A percentile compares a stretch with the other conserved stretches of the same genome.
Conservation (phyloP, 164 flowering plant species). For the Kalanchoe fedtschenkoi region DNA sequence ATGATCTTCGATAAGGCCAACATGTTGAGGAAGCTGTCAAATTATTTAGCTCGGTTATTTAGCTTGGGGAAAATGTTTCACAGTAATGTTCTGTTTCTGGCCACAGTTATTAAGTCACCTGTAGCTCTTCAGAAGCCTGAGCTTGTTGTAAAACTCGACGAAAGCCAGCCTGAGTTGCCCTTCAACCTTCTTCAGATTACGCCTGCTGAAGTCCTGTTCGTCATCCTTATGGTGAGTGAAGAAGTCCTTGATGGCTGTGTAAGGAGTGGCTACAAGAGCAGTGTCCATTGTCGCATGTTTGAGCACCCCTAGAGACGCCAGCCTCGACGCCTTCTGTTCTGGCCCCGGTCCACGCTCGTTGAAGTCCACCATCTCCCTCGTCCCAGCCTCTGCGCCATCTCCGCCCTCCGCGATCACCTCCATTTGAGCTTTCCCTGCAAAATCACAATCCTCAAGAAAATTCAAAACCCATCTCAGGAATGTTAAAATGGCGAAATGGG, state of each 20-base stretch:
- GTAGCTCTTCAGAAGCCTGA: conserved; percentile 29
- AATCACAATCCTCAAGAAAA: background rate
- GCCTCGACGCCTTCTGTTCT: background rate
- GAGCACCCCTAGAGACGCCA: background rate
- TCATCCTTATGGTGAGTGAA: conserved; percentile 9
- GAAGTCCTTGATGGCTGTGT: conserved; percentile 27
- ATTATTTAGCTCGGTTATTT: background rate
- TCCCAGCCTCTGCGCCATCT: conserved; percentile 7
- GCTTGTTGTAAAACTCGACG: conserved; percentile 23
- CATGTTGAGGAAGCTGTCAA: conserved; percentile 28
- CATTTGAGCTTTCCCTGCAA: conserved; percentile 6
- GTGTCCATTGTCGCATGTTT: conserved; percentile 16
- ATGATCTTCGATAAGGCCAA: conserved; percentile 42
- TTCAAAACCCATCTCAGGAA: background rate
- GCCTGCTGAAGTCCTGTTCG: conserved; percentile 20
- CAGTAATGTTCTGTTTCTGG: background rate
- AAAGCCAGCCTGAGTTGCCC: conserved; percentile 19
- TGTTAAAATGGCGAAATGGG: background rate
- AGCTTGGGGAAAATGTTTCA: too few relatives aligned
- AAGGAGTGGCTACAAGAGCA: conserved; percentile 28
- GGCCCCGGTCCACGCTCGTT: background rate
- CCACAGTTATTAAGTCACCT: conserved; percentile 12
- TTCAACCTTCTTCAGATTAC: conserved; percentile 21
- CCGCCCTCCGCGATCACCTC: conserved; percentile 5
- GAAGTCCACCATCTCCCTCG: conserved; percentile 3